Evolutionary conservation across 495 filamentous ascomycete genomes (phyloP).

Genomic region (Podospora fimiseda): DNA sequence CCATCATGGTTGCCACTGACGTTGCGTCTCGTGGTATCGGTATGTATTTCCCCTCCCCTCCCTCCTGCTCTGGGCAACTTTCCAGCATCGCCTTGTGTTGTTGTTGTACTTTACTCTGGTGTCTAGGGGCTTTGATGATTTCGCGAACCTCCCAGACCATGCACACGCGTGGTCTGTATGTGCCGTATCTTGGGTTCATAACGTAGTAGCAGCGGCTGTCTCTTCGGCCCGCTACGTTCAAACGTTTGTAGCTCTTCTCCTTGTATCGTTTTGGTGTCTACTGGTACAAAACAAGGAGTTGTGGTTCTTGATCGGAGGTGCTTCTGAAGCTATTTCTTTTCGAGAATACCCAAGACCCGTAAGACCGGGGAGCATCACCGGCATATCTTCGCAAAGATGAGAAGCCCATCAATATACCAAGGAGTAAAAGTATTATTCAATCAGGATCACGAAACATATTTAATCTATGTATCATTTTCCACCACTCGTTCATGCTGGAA

Average conservation of each 20-base stretch:
- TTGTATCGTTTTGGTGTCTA: constrained; percentile 50
- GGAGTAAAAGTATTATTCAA: constrained; percentile 52
- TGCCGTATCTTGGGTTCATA: constrained; percentile 79
- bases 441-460: constrained; percentile 61
- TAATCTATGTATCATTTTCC: constrained; percentile 37
- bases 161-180: constrained; percentile 70
- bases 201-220: constrained; percentile 56
- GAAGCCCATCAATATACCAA: constrained; percentile 46
- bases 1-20: constrained; percentile 97
- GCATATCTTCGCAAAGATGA: constrained; percentile 51
- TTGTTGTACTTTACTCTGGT: constrained; percentile 86
- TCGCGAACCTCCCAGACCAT: constrained; percentile 80
- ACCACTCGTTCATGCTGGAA: constrained; percentile 46
- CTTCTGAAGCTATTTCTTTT: constrained; percentile 27
- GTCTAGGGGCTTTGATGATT: constrained; percentile 68
- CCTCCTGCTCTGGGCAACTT: constrained; percentile 43
- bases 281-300: constrained; percentile 68
- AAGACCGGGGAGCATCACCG: constrained; percentile 56
- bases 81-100: constrained; percentile 56
- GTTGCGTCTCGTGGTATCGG: constrained; percentile 99
- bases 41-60: constrained; percentile 67
- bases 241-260: constrained; percentile 69
- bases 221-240: too few species aligned
- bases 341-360: constrained; percentile 19
- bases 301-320: constrained; percentile 55